phyloP scores from a whole-genome alignment of 441 rosid species.

The Biscutella auriculata region DNA sequence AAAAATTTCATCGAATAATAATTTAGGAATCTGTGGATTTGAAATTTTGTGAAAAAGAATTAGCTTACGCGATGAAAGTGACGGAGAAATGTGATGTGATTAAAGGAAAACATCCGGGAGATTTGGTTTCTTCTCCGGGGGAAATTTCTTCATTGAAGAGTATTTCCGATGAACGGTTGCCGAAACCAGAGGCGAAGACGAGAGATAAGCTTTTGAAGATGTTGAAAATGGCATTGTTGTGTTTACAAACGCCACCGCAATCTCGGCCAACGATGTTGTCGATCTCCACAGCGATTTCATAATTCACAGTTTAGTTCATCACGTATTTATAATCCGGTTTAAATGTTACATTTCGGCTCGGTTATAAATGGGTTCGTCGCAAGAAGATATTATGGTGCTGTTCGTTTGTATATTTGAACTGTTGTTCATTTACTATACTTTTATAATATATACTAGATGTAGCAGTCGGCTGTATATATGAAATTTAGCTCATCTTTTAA shows the following conservation, averaged over 20 bases:
- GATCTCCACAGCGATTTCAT: slow-evolving; percentile 7
- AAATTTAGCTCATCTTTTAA: too few relatives aligned
- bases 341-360: too few relatives aligned
- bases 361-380: too few relatives aligned
- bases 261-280: slow-evolving; percentile 24
- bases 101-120: slow-evolving; percentile 17
- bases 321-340: too few relatives aligned
- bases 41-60: not conserved
- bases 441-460: too few relatives aligned
- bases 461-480: too few relatives aligned
- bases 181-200: slow-evolving; percentile 2
- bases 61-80: slow-evolving; percentile 10
- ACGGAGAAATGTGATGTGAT: slow-evolving; percentile 20
- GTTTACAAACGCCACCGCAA: slow-evolving; percentile 20
- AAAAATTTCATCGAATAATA: too few relatives aligned
- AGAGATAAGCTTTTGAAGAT: slow-evolving; percentile 11
- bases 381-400: too few relatives aligned
- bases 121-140: slow-evolving; percentile 1
- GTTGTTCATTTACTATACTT: too few relatives aligned
- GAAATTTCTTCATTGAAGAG: not conserved
- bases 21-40: too few relatives aligned
- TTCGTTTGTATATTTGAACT: too few relatives aligned
- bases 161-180: slow-evolving; percentile 21
- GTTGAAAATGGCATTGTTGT: slow-evolving; percentile 13
- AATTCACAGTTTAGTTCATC: too few relatives aligned